Evolutionary conservation across 352 stramenopile species (phyloP).

Genomic region (Stephanocyclus meneghinianus): DNA sequence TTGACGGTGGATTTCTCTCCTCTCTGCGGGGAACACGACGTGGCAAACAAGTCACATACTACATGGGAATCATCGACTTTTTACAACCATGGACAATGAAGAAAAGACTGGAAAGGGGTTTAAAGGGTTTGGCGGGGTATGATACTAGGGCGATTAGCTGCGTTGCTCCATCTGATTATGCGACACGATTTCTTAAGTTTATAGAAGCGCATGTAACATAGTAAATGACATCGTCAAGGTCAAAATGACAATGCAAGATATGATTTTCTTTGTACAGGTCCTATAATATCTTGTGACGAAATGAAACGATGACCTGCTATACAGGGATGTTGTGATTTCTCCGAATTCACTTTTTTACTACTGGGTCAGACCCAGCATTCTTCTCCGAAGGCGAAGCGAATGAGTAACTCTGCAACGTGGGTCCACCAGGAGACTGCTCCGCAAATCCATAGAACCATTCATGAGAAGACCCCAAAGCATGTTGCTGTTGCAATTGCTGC

Average conservation of each 20-base stretch:
- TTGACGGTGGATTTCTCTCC: conserved; percentile 67
- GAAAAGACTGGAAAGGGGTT: conserved; percentile 68
- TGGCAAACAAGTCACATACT: conserved; percentile 63
- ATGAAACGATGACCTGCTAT: background rate
- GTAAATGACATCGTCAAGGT: conserved; percentile 5
- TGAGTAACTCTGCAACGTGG: background rate
- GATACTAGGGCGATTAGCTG: conserved; percentile 74
- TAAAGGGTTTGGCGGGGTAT: conserved; percentile 70
- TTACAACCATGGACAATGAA: conserved; percentile 74
- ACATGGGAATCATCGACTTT: conserved; percentile 82
- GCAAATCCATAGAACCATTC: background rate
- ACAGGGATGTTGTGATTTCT: background rate
- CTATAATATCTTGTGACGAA: background rate
- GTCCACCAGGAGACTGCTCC: conserved; percentile 11
- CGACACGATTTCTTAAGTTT: conserved; percentile 71
- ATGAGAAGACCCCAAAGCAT: conserved; percentile 10
- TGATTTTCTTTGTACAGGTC: background rate
- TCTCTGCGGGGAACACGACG: conserved; percentile 56
- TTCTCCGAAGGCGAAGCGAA: conserved; percentile 16
- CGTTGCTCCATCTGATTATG: conserved; percentile 70
- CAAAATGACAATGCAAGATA: background rate
- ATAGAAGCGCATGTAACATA: conserved; percentile 70
- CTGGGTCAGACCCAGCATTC: background rate
- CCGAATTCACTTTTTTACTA: conserved; percentile 8
- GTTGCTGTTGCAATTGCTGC: conserved; percentile 7